Evolutionary conservation across 1,284 basidiomycete genomes (phyloP).

Genomic region (Pascua sp.): DNA sequence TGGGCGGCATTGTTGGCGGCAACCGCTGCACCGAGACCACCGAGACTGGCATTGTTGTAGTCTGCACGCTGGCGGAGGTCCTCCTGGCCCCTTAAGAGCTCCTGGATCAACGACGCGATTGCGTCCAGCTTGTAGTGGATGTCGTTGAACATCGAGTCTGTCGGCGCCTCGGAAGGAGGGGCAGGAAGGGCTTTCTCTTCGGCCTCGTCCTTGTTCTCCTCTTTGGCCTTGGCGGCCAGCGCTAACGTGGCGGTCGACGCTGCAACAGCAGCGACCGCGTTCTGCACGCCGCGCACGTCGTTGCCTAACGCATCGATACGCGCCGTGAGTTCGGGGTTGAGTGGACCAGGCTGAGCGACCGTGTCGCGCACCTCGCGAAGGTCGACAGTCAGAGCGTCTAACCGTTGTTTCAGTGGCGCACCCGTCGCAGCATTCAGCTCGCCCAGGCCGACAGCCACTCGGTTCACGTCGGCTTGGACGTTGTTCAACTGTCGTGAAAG

Average conservation of each 20-base stretch:
- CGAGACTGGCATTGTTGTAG: background rate
- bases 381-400: background rate
- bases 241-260: background rate
- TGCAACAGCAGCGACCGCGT: background rate
- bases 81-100: conserved; percentile 19
- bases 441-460: conserved; percentile 5
- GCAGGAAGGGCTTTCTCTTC: conserved; percentile 8
- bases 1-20: background rate
- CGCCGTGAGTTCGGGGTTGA: conserved; percentile 1
- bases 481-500: conserved; percentile 27
- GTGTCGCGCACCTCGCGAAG: conserved; percentile 2
- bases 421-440: background rate
- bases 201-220: conserved; percentile 21
- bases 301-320: conserved; percentile 7
- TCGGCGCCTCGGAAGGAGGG: background rate
- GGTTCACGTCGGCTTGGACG: conserved; percentile 24
- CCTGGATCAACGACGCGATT: conserved; percentile 36
- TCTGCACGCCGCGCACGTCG: conserved; percentile 11
- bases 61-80: background rate
- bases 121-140: conserved; percentile 41
- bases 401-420: background rate
- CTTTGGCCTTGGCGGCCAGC: conserved; percentile 14
- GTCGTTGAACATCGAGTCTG: conserved; percentile 13
- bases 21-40: background rate
- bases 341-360: conserved; percentile 3